Base-by-base conservation (phyloP, 2,329 filamentous ascomycete species). In the Trichoderma endophyticum region DNA sequence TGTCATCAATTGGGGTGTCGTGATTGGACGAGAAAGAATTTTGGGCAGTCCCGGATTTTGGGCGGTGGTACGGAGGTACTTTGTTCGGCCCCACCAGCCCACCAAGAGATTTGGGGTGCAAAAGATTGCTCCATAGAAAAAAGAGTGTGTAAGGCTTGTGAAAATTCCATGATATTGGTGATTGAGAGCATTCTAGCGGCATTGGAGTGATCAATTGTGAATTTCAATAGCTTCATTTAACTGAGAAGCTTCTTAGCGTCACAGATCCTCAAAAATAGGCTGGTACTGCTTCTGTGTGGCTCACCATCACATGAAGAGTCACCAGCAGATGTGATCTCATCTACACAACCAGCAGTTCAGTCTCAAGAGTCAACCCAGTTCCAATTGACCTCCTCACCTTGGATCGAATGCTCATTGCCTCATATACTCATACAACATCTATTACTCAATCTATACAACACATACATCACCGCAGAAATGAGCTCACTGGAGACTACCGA, bases 1-100 rank as follows among this genome's bases (percentile, higher is more conserved):
- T 77, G 75, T 78, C 76, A 77, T 74, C 80, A 82, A 82, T 82
- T 82, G 76, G 71, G 61, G 48, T 24, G 14, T 36, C 68, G 9
- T 76, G 71, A 82, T 82, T 82, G 81, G 81, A 21, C 61, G 1
- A 43, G 39, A 6, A 32, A 32, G 3, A 32, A 12, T 30, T 26
- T 30, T 24, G 60, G 30, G 21, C 26, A 14, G 57, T 59, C 61
- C 30, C 62, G 32, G 26, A n/a, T 32, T 30, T 24, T 51, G 48
- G 56, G 56, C 6, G 54, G 56, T 9, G 61, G n/a, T 60, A 48
- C 57, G 4, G 1, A 32, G 56, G 15, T 48, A 60, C 48, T 48
- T 64, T 26, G 4, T 24, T 24, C 2, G 26, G 60, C 68, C 68
- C 68, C 68, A 71, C 68, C 68, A 59, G 34, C 68, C 68, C 68